Conservation (phyloP, 2,329 filamentous ascomycete species). For the Colletotrichum incanum region DNA sequence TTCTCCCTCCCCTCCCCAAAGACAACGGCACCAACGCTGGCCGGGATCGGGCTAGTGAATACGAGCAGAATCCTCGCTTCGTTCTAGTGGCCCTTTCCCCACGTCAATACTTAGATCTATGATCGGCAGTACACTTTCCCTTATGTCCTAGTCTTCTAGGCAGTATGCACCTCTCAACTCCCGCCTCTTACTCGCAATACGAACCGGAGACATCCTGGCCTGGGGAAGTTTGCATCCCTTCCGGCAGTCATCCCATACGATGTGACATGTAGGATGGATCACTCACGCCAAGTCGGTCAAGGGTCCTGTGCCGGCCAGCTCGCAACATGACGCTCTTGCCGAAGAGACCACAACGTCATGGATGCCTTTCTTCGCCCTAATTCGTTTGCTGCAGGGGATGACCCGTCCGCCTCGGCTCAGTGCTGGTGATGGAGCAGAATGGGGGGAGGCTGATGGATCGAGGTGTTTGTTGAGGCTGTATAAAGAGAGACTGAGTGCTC, state of each 20-base stretch:
- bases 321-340: conserved; percentile 61
- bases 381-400: conserved; percentile 5
- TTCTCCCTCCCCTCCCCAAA: neutral
- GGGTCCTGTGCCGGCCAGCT: conserved; percentile 28
- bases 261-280: conserved; percentile 36
- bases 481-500: conserved; percentile 24
- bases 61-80: conserved; percentile 33
- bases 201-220: conserved; percentile 24
- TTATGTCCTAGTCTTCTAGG: conserved; percentile 13
- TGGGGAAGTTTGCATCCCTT: conserved; percentile 14
- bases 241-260: conserved; percentile 36
- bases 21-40: neutral
- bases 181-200: conserved; percentile 33
- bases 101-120: conserved; percentile 35
- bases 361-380: conserved; percentile 50
- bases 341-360: conserved; percentile 76
- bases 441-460: conserved; percentile 25
- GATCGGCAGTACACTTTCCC: conserved; percentile 32
- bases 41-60: conserved; percentile 30
- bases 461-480: conserved; percentile 11
- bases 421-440: conserved; percentile 27
- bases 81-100: conserved; percentile 24
- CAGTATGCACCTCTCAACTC: conserved; percentile 2
- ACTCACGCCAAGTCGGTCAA: conserved; percentile 24
- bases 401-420: conserved; percentile 16